These are phyloP conservation scores for Aspergillus ruber DNA, from an alignment of 2,329 filamentous ascomycete genomes.

Conservation along the genomic window DNA sequence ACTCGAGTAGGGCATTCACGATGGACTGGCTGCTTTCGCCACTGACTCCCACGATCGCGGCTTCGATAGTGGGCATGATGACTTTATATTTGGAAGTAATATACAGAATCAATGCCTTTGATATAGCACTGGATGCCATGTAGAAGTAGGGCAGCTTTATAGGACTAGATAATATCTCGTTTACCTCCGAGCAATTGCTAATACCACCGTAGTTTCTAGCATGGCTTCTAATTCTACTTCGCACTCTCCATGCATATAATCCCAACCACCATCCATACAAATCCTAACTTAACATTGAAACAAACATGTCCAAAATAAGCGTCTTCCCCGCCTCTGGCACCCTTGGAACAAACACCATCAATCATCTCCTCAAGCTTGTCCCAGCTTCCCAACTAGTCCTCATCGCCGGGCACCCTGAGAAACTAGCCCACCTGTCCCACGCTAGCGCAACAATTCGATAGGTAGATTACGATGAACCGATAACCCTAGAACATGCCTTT, in stretches of 20 bases:
- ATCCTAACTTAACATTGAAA: no score
- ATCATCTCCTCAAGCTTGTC: constrained; percentile 44
- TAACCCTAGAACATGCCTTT: no score
- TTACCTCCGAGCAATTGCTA: no score
- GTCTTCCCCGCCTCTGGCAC: constrained; percentile 48
- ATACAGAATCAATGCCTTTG: no score
- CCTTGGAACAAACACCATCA: constrained; percentile 47
- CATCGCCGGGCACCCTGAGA: constrained; percentile 35
- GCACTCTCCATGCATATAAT: no score
- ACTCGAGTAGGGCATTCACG: neutral
- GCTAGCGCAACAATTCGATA: constrained; percentile 24
- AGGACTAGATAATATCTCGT: no score
- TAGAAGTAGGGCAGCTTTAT: no score
- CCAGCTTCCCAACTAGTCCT: constrained; percentile 42
- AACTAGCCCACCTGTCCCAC: constrained; percentile 5
- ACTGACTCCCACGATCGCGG: neutral
- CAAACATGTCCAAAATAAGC: constrained; percentile 14
- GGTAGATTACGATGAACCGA: constrained; percentile 47
- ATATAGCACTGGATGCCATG: no score
- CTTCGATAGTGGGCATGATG: neutral
- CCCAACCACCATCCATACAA: no score
- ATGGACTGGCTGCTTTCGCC: neutral
- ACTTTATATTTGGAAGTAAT: neutral
- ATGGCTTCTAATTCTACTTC: no score
- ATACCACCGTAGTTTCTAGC: no score